A percentile compares a stretch with the other conserved stretches of the same genome.
Conservation (phyloP, 2,329 filamentous ascomycete genomes). For the Fusarium denticulatum region DNA sequence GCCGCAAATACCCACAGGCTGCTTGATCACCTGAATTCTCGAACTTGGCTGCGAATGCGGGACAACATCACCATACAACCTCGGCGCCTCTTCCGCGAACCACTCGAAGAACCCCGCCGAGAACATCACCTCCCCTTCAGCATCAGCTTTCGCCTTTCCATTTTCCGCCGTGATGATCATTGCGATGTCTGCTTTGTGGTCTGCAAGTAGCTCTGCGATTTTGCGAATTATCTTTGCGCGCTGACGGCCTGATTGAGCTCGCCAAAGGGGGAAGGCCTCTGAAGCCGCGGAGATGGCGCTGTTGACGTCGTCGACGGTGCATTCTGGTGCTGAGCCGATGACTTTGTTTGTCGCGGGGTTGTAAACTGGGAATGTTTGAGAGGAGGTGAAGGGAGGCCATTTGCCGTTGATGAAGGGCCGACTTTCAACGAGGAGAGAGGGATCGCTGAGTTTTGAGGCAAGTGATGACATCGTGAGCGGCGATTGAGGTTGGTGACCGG, state of each 20-base stretch:
- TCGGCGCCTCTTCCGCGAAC: constrained; percentile 62
- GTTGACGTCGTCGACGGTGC: constrained; percentile 72
- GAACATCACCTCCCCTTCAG: constrained; percentile 65
- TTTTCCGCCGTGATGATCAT: constrained; percentile 76
- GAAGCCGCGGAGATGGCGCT: constrained; percentile 74
- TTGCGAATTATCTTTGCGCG: constrained; percentile 68
- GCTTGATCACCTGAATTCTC: constrained; percentile 69
- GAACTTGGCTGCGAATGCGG: constrained; percentile 68
- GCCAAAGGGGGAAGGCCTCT: constrained; percentile 64
- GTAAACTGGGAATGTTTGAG: constrained; percentile 76
- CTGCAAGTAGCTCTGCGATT: constrained; percentile 71
- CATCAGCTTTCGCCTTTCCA: constrained; percentile 72
- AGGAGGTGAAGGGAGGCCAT: constrained; percentile 75
- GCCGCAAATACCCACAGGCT: constrained; percentile 47
- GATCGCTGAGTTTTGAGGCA: constrained; percentile 12
- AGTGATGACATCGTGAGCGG: constrained; percentile 8
- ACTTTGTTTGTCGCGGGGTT: constrained; percentile 74
- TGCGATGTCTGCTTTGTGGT: constrained; percentile 71
- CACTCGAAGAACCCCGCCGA: constrained; percentile 69
- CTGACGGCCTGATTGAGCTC: constrained; percentile 66
- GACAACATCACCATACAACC: constrained; percentile 67
- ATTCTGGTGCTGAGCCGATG: constrained; percentile 77
- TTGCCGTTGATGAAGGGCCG: constrained; percentile 75
- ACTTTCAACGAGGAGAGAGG: constrained; percentile 20
- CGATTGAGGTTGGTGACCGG: no score